Evolutionary conservation across 116 monocot species (phyloP), one percentile per base, ranked within the genome.

Genomic region (Iris pallida): DNA sequence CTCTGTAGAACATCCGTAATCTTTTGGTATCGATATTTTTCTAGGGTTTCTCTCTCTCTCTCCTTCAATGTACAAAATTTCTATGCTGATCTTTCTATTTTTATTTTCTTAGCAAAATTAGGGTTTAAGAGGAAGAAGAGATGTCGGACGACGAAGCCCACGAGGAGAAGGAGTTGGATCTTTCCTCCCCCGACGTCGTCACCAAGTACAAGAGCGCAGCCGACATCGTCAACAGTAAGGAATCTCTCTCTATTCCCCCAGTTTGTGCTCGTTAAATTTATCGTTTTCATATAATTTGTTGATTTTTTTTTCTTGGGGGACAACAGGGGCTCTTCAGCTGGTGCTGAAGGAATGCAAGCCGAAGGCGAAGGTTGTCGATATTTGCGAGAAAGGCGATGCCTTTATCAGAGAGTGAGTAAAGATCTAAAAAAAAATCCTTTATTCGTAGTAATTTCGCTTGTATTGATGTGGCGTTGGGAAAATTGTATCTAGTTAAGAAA

Each of bases 121-220:
- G 49, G 49, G 49, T 51, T 51, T 51, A 9, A 51, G 49, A 51
- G 13, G 49, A 7, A 13, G 49, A 7, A 15, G 58, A 45, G 79
- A 91, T 91, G 92, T 92, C 92, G 67, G 98, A 98, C 80, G 98
- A 98, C 71, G 98, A 91, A 55, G 44, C 61, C 9, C 78, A 75
- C 69, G 93, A 92, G 85, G 89, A 90, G 92, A 85, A 85, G 83
- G 98, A 98, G 90, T 42, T 98, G 55, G 98, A 98, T 84, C 90
- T 98, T 52, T 69, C 83, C 19, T 93, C 93, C 41, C 60, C 83
- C 10, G 98, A 98, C 42, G 98, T 98, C 40, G 98, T 98, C 67
- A 98, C 98, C 42, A 98, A 98, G 78, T 98, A 98, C 78, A 98
- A 98, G 74, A 69, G 54, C n/a, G 90, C 98, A 9, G 98, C 98